Conservation (phyloP, 2,329 filamentous ascomycete genomes). For the Niveomyces coronatus region DNA sequence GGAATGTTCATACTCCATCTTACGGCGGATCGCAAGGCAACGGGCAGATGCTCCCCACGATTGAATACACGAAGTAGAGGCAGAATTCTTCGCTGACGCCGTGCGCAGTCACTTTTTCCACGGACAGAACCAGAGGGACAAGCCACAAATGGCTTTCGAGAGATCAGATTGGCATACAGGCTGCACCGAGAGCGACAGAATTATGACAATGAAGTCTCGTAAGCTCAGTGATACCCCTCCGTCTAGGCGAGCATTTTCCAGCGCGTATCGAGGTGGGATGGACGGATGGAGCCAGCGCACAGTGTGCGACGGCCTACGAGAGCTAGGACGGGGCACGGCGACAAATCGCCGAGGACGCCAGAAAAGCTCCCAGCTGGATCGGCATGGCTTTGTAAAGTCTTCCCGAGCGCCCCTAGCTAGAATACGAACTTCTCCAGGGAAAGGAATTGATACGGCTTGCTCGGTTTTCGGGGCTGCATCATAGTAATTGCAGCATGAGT, state of each 20-base stretch:
- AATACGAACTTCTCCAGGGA: too few species aligned
- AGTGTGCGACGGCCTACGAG: constrained; percentile 2
- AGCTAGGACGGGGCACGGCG: not conserved
- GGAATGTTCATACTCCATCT: constrained; percentile 21
- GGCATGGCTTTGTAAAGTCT: too few species aligned
- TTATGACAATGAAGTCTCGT: not conserved
- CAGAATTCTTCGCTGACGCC: not conserved
- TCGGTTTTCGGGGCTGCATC: too few species aligned
- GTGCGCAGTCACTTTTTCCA: too few species aligned
- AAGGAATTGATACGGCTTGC: too few species aligned
- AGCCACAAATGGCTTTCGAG: not conserved
- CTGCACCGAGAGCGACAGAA: too few species aligned
- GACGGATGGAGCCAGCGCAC: constrained; percentile 6
- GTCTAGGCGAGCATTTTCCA: constrained; percentile 3
- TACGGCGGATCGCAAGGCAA: not conserved
- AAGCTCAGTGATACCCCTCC: not conserved
- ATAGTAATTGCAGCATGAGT: too few species aligned
- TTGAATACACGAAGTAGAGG: not conserved
- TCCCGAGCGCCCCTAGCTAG: too few species aligned
- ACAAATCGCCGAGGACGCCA: too few species aligned
- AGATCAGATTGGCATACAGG: too few species aligned
- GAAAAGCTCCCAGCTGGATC: too few species aligned
- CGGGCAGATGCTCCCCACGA: constrained; percentile 14
- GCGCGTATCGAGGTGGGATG: constrained; percentile 6
- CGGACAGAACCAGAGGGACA: too few species aligned